A percentile compares a stretch with the other conserved stretches of the same genome.
Evolutionary conservation across 805 yeast species (phyloP).

Genomic region (Nakazawaea sp.): DNA sequence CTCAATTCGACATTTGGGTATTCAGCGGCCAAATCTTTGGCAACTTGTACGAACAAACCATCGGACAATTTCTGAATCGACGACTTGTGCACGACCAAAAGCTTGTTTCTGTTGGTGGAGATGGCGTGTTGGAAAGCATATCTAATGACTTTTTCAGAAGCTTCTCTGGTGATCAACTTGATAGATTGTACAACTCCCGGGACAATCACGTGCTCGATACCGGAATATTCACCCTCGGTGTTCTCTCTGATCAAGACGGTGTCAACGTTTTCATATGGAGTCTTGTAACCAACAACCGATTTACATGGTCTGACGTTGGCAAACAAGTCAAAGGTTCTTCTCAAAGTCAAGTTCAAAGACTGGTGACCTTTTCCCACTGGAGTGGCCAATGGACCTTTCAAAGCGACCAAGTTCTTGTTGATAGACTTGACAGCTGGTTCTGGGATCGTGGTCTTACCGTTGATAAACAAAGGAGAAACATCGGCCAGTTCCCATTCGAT

Average conservation of each 20-base stretch:
- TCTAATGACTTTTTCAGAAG: slow-evolving; percentile 93
- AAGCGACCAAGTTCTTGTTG: slow-evolving; percentile 88
- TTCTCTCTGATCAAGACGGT: slow-evolving; percentile 96
- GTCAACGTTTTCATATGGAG: slow-evolving; percentile 85
- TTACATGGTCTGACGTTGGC: slow-evolving; percentile 98
- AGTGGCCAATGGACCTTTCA: slow-evolving; percentile 97
- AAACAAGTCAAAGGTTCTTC: slow-evolving; percentile 92
- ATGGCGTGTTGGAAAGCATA: slow-evolving; percentile 96
- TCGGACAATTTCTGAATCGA: slow-evolving; percentile 97
- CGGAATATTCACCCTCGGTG: slow-evolving; percentile 99
- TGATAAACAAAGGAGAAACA: slow-evolving; percentile 86
- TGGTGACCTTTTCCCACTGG: slow-evolving; percentile 99
- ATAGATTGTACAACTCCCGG: slow-evolving; percentile 99
- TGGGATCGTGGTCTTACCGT: slow-evolving; percentile 92
- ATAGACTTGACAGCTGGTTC: slow-evolving; percentile 87
- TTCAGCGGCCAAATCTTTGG: slow-evolving; percentile 82
- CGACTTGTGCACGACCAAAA: slow-evolving; percentile 95
- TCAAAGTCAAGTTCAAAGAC: slow-evolving; percentile 92
- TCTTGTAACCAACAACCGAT: slow-evolving; percentile 87
- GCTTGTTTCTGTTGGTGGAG: slow-evolving; percentile 79
- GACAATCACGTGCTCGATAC: slow-evolving; percentile 95
- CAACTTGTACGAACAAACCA: slow-evolving; percentile 91
- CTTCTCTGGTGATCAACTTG: slow-evolving; percentile 93
- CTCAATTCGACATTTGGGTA: slow-evolving; percentile 84
- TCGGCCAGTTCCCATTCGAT: slow-evolving; percentile 96